Percentiles rank a stretch among this genome's conserved stretches.
phyloP scores from a whole-genome alignment of 2,329 filamentous ascomycete genomes.

The Pseudocercospora fuligena region DNA sequence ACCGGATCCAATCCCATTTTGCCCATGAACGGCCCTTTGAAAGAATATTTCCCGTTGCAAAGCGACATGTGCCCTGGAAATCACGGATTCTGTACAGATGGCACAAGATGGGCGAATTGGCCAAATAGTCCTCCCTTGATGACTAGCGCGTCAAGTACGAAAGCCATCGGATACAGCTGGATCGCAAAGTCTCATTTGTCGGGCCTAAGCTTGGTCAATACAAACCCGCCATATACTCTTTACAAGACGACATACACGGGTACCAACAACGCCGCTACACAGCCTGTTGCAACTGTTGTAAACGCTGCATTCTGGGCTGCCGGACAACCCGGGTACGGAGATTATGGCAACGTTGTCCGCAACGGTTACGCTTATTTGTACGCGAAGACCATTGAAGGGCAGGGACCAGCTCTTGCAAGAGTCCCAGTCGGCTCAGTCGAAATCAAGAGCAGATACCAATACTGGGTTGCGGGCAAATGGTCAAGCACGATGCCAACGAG shows the following conservation, averaged over 20 bases:
- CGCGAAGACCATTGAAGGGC: slow-evolving; percentile 18
- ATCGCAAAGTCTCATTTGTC: slow-evolving; percentile 23
- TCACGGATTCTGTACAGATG: slow-evolving; percentile 21
- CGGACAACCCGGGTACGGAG: slow-evolving; percentile 28
- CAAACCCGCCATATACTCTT: slow-evolving; percentile 22
- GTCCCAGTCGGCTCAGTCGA: slow-evolving; percentile 26
- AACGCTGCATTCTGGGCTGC: slow-evolving; percentile 28
- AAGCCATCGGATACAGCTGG: slow-evolving; percentile 28
- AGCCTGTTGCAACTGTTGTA: slow-evolving; percentile 25
- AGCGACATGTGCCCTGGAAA: slow-evolving; percentile 17
- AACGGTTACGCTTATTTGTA: slow-evolving; percentile 31
- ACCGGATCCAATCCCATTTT: slow-evolving; percentile 25
- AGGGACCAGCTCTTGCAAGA: slow-evolving; percentile 24
- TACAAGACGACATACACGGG: slow-evolving; percentile 25
- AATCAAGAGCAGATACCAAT: slow-evolving; percentile 26
- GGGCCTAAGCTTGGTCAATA: slow-evolving; percentile 17
- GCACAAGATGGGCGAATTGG: slow-evolving; percentile 31
- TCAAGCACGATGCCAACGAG: slow-evolving; percentile 22
- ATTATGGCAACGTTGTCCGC: slow-evolving; percentile 28
- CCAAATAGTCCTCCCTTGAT: slow-evolving; percentile 27
- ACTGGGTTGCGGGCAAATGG: slow-evolving; percentile 25
- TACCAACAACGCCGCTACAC: slow-evolving; percentile 21
- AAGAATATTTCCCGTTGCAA: slow-evolving; percentile 23
- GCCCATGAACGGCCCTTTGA: slow-evolving; percentile 25
- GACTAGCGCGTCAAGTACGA: slow-evolving; percentile 17